Conservation (phyloP, 306 rosid species). For the Ochetophila trinervis region DNA sequence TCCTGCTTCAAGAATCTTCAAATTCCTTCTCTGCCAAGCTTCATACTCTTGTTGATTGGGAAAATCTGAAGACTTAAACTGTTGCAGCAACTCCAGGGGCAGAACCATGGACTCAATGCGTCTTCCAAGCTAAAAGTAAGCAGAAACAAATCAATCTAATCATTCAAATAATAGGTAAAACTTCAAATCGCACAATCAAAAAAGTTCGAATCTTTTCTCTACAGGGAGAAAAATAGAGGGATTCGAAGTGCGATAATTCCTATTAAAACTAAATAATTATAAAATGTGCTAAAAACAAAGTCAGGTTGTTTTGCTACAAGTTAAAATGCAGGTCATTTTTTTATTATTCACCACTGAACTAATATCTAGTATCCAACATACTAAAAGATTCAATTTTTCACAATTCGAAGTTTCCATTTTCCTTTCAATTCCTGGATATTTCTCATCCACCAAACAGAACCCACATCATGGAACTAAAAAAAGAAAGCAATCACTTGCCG, state of each 20-base stretch:
- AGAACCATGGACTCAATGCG: conserved; percentile 80
- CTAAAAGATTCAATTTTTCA: background rate
- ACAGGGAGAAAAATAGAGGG: no score
- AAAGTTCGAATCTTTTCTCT: background rate
- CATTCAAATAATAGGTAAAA: conserved; percentile 9
- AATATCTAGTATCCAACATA: background rate
- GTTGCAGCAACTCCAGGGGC: conserved; percentile 85
- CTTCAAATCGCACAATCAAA: background rate
- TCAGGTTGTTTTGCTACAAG: background rate
- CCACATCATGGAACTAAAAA: background rate
- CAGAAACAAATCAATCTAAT: conserved; percentile 23
- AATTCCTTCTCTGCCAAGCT: conserved; percentile 75
- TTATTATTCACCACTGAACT: background rate
- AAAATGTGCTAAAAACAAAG: conserved; percentile 1
- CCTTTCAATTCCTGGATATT: background rate
- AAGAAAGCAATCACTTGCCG: background rate
- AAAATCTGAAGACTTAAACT: conserved; percentile 71
- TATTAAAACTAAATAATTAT: background rate
- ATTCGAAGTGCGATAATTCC: background rate
- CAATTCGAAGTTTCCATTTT: background rate
- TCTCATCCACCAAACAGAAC: conserved; percentile 4
- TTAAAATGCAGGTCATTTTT: background rate
- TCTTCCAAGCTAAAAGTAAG: conserved; percentile 69
- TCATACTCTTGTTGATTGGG: conserved; percentile 66
- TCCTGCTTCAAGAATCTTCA: conserved; percentile 83